phyloP scores from a whole-genome alignment of 768 basidiomycete species.

The Hericium rajendrae region DNA sequence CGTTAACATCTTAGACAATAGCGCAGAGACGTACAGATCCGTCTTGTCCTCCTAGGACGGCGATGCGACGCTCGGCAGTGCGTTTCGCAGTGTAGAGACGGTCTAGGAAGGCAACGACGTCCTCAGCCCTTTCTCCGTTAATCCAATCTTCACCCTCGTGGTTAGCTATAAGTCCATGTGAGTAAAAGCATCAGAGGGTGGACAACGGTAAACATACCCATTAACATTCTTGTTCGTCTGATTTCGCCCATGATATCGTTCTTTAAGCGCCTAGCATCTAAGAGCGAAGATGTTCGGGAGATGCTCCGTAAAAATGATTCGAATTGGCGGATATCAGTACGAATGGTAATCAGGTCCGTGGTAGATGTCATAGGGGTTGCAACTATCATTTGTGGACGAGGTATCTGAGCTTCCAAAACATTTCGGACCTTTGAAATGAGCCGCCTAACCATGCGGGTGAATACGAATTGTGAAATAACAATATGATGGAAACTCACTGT shows the following conservation, averaged over 20 bases:
- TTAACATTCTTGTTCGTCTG: slow-evolving; percentile 60
- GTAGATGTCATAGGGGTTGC: slow-evolving; percentile 32
- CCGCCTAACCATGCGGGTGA: slow-evolving; percentile 36
- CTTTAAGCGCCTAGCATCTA: slow-evolving; percentile 85
- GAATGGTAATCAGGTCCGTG: slow-evolving; percentile 70
- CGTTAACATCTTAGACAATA: not conserved
- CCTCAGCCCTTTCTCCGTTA: slow-evolving; percentile 75
- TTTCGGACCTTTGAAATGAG: slow-evolving; percentile 83
- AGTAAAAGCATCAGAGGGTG: not conserved
- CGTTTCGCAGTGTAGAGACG: slow-evolving; percentile 84
- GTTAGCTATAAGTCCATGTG: slow-evolving; percentile 38
- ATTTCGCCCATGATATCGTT: slow-evolving; percentile 93
- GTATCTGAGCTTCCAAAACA: slow-evolving; percentile 72
- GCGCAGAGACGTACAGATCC: slow-evolving; percentile 34
- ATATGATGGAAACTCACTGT: slow-evolving; percentile 51
- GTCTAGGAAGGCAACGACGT: slow-evolving; percentile 79
- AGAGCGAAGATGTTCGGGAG: slow-evolving; percentile 64
- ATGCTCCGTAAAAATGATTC: slow-evolving; percentile 89
- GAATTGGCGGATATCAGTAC: slow-evolving; percentile 75
- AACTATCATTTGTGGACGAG: slow-evolving; percentile 37
- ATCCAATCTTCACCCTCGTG: slow-evolving; percentile 88
- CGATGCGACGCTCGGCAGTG: slow-evolving; percentile 80
- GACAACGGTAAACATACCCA: slow-evolving; percentile 37
- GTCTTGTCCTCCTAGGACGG: slow-evolving; percentile 54
- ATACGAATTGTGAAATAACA: slow-evolving; percentile 9